Evolutionary conservation across 2,329 filamentous ascomycete genomes (phyloP).

Genomic region (Alternaria triticina): DNA sequence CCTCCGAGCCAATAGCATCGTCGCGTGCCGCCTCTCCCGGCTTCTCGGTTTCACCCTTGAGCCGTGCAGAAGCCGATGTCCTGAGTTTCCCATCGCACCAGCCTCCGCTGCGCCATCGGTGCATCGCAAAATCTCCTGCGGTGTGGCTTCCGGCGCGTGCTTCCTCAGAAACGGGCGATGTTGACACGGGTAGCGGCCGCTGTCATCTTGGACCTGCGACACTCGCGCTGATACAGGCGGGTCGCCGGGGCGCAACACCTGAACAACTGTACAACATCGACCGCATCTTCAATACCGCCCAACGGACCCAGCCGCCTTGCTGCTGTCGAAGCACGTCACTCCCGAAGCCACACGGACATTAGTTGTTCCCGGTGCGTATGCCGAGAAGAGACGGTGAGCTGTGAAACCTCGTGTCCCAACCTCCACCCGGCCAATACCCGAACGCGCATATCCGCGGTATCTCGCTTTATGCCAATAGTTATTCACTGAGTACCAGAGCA

Average conservation of each 20-base stretch:
- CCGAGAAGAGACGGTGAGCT: slow-evolving; percentile 29
- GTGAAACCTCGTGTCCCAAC: slow-evolving; percentile 18
- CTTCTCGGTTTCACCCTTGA: slow-evolving; percentile 25
- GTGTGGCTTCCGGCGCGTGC: neutral
- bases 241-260: slow-evolving; percentile 7
- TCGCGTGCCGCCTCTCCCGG: slow-evolving; percentile 15
- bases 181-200: slow-evolving; percentile 14
- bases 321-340: slow-evolving; percentile 11
- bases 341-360: slow-evolving; percentile 18
- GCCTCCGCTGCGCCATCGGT: slow-evolving; percentile 10
- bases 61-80: slow-evolving; percentile 8
- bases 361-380: slow-evolving; percentile 8
- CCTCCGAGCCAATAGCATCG: slow-evolving; percentile 20
- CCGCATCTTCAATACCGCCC: slow-evolving; percentile 1
- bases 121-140: neutral
- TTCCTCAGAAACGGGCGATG: slow-evolving; percentile 9
- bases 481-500: slow-evolving; percentile 1
- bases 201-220: slow-evolving; percentile 2
- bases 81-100: slow-evolving; percentile 12
- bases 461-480: neutral
- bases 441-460: slow-evolving; percentile 4
- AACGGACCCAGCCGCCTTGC: slow-evolving; percentile 3
- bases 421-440: slow-evolving; percentile 14
- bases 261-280: slow-evolving; percentile 8
- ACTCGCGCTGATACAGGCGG: slow-evolving; percentile 2